Evolutionary conservation across 2,329 filamentous ascomycete species (phyloP).

Genomic region (Calycina herbarum): DNA sequence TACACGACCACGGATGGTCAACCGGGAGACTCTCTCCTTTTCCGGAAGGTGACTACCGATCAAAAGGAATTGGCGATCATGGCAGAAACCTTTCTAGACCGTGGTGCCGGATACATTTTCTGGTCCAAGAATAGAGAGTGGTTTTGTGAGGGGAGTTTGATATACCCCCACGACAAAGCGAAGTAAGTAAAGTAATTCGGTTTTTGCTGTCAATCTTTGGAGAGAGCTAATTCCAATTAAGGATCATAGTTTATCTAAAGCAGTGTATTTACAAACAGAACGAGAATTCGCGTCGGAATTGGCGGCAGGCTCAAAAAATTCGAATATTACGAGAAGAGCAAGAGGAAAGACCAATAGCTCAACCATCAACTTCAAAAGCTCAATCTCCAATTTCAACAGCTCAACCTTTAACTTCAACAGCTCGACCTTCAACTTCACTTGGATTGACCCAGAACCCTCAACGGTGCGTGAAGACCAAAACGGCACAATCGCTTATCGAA

Average conservation of each 20-base stretch:
- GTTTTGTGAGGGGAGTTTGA: background rate
- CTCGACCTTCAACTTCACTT: too few relatives aligned
- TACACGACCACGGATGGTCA: background rate
- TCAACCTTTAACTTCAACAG: too few relatives aligned
- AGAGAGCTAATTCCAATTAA: background rate
- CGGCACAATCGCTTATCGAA: too few relatives aligned
- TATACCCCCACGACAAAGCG: background rate
- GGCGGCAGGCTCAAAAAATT: too few relatives aligned
- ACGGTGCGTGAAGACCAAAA: too few relatives aligned
- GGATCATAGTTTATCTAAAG: background rate
- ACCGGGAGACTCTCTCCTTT: background rate
- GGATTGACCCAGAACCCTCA: too few relatives aligned
- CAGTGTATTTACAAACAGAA: background rate
- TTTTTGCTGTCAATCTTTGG: background rate
- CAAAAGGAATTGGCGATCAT: background rate
- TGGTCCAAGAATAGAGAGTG: background rate
- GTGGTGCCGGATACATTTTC: background rate
- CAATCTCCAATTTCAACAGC: too few relatives aligned
- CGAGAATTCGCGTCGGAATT: too few relatives aligned
- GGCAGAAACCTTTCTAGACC: background rate
- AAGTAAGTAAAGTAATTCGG: background rate
- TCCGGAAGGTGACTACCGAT: too few relatives aligned
- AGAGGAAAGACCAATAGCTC: too few relatives aligned
- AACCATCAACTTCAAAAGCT: too few relatives aligned
- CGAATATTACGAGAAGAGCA: too few relatives aligned